Base-by-base conservation (phyloP, 2,329 filamentous ascomycete species). In the Apiospora kogelbergensis region DNA sequence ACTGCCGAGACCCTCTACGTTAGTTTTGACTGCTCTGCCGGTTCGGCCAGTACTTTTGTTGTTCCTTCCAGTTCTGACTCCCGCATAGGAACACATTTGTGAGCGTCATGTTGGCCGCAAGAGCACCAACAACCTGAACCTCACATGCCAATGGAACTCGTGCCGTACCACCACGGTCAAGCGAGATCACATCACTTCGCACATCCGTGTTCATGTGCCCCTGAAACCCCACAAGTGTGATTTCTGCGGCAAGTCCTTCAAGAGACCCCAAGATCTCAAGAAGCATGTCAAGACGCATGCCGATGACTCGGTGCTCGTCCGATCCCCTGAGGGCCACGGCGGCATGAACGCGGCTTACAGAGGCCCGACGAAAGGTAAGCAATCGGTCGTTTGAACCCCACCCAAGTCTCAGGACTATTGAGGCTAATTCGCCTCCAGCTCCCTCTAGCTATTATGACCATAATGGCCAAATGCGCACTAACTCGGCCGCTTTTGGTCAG, bases 281-380 rank as follows among this genome's bases (percentile, higher is more conserved):
- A 99, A 99, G 86, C 96, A 99, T 80, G 94, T 98, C 82, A 99
- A 98, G 90, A 98, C 95, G 5, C 95, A 98, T 79, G 95, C 95
- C 75, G 95, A 98, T 78, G 95, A 98, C 82, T 97, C 94, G 53
- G 93, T 97, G 48, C 84, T 90, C 53, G 83, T 87, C 33, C 83
- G 86, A 63, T 81, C 84, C 17, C 82, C 82, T 37, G 87, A 89
- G 70, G 83, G 81, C 68, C 84, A 85, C 70, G 81, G 80, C n/a
- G 83, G 82, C 71, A 80, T 89, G 76, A 80, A 80, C 70, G 74
- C 78, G 20, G 84, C 82, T 72, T 91, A 90, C 78, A 84, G 88
- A 72, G 76, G 83, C 53, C 85, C 86, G 73, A 77, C 81, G 76
- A 89, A 88, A 83, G 82, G 86, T 87, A 83, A 75, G 84, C 81